Evolutionary conservation across 2,329 filamentous ascomycete genomes (phyloP).

Genomic region (Arthrinium phaeospermum): DNA sequence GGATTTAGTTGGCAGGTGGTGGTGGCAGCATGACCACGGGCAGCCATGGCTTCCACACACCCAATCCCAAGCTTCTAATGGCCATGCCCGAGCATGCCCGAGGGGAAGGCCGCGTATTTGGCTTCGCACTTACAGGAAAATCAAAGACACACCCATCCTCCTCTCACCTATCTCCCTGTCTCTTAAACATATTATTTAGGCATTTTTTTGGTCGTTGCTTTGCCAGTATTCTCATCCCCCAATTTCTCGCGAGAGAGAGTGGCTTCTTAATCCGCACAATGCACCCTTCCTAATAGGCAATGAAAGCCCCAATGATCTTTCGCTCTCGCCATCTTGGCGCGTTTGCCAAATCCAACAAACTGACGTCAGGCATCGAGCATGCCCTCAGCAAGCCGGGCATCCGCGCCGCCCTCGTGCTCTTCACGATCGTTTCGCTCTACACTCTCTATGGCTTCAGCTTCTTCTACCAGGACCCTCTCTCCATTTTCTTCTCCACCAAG

Average conservation of each 20-base stretch:
- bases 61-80: background rate
- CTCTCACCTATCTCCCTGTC: background rate
- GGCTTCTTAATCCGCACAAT: background rate
- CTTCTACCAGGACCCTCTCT: slow-evolving; percentile 41
- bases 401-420: slow-evolving; percentile 33
- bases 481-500: slow-evolving; percentile 39
- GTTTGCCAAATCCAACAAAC: slow-evolving; percentile 2
- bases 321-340: background rate
- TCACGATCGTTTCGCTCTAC: slow-evolving; percentile 33
- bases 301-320: slow-evolving; percentile 9
- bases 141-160: background rate
- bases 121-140: background rate
- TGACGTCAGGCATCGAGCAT: slow-evolving; percentile 9
- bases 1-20: no score
- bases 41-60: background rate
- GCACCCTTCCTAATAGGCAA: background rate
- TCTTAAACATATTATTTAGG: background rate
- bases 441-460: slow-evolving; percentile 36
- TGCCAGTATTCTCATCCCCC: background rate
- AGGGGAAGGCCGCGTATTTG: background rate
- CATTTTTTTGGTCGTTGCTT: background rate
- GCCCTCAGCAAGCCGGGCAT: slow-evolving; percentile 31
- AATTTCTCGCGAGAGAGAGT: background rate
- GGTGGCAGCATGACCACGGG: background rate
- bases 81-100: background rate